Evolutionary conservation across 2,329 filamentous ascomycete species (phyloP).

Genomic region (Nothomitra cinnamomea): DNA sequence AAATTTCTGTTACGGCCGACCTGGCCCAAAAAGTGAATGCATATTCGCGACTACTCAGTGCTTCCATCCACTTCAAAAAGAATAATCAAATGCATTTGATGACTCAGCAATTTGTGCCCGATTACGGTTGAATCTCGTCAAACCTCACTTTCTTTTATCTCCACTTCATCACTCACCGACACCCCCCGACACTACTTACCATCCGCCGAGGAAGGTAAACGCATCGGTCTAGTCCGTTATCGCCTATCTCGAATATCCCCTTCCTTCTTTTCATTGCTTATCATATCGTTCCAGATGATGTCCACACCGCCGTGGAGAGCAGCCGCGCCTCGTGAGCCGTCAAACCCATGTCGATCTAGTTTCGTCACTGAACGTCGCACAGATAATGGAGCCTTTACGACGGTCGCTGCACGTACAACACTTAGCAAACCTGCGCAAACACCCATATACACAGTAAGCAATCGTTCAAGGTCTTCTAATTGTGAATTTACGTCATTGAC

Average conservation of each 20-base stretch:
- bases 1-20: too few species aligned
- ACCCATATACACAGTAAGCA: neutral
- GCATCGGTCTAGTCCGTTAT: too few species aligned
- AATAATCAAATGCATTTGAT: too few species aligned
- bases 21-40: too few species aligned
- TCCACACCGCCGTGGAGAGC: neutral
- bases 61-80: too few species aligned
- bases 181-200: neutral
- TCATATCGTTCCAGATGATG: neutral
- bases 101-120: neutral
- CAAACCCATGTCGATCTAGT: neutral
- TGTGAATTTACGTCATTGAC: neutral
- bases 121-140: neutral
- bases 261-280: too few species aligned
- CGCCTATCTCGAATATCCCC: too few species aligned
- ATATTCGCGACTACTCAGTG: too few species aligned
- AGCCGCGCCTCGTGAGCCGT: neutral
- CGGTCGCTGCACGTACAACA: conserved; percentile 1
- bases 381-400: conserved; percentile 1
- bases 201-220: neutral
- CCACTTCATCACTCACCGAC: neutral
- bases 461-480: neutral
- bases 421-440: neutral
- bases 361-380: neutral
- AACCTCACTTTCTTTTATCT: neutral